Conservation (phyloP, 768 basidiomycete genomes). For the Lentinula lateritia region DNA sequence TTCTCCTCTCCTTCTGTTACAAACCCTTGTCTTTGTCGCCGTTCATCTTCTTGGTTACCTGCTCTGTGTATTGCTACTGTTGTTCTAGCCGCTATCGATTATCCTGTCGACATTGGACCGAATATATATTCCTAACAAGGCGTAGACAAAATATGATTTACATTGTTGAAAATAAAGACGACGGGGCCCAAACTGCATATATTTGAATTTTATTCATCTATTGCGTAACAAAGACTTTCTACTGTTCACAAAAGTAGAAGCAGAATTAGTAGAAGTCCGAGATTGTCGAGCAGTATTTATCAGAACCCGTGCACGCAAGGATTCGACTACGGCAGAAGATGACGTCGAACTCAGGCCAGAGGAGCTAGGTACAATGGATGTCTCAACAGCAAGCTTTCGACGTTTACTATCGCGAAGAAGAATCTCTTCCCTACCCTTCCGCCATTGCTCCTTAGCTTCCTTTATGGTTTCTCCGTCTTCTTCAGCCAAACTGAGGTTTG, state of each 20-base stretch:
- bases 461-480: conserved; percentile 56
- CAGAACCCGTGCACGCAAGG: conserved; percentile 52
- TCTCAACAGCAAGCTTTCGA: conserved; percentile 32
- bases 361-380: conserved; percentile 19
- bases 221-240: neutral
- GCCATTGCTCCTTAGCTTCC: conserved; percentile 64
- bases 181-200: too few species aligned
- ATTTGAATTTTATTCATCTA: neutral
- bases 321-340: conserved; percentile 11
- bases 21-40: conserved; percentile 32
- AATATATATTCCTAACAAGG: neutral
- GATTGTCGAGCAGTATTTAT: conserved; percentile 47
- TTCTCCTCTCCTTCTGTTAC: conserved; percentile 15
- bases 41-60: conserved; percentile 25
- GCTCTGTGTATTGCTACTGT: conserved; percentile 55
- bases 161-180: too few species aligned
- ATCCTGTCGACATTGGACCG: conserved; percentile 23
- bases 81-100: conserved; percentile 58
- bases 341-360: conserved; percentile 10
- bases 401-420: conserved; percentile 42
- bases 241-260: neutral
- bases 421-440: conserved; percentile 42
- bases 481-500: conserved; percentile 56
- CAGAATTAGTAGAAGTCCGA: neutral
- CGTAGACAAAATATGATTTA: neutral